Evolutionary conservation across 73 alveolate genomes (phyloP).

Genomic region (Symbiodinium natans): DNA sequence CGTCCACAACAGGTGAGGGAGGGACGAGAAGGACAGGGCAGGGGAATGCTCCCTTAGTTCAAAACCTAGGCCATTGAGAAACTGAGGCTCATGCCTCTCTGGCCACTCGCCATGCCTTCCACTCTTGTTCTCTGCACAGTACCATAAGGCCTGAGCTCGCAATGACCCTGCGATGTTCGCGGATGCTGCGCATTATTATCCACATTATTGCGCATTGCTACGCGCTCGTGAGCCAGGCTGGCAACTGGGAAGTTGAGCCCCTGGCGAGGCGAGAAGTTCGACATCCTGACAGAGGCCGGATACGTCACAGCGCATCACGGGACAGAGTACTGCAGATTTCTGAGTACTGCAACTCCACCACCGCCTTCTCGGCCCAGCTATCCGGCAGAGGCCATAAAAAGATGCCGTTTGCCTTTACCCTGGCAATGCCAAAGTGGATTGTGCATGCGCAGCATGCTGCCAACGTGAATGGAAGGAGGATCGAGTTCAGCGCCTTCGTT

Average conservation of each 20-base stretch:
- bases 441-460: too few species aligned
- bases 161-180: background rate
- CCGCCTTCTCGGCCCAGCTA: slow-evolving; percentile 82
- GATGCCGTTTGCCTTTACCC: slow-evolving; percentile 80
- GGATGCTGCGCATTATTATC: too few species aligned
- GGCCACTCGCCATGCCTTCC: slow-evolving; percentile 75
- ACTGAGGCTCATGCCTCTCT: slow-evolving; percentile 51
- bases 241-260: too few species aligned
- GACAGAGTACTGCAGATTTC: background rate
- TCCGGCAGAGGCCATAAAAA: slow-evolving; percentile 76
- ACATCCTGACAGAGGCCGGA: slow-evolving; percentile 20
- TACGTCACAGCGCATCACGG: background rate
- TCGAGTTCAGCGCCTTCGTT: background rate
- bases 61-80: too few species aligned
- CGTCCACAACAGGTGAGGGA: too few species aligned
- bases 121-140: slow-evolving; percentile 61
- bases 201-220: too few species aligned
- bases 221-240: too few species aligned
- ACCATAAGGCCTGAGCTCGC: slow-evolving; percentile 54
- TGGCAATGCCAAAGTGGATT: background rate
- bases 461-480: too few species aligned
- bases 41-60: too few species aligned
- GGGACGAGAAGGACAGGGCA: too few species aligned
- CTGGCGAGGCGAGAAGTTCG: slow-evolving; percentile 57
- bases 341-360: background rate